A percentile compares a stretch with the other conserved stretches of the same genome.
These are phyloP conservation scores for Massospora cicadina DNA, from an alignment of 371 early-diverging fungal genomes.

Conservation along the genomic window DNA sequence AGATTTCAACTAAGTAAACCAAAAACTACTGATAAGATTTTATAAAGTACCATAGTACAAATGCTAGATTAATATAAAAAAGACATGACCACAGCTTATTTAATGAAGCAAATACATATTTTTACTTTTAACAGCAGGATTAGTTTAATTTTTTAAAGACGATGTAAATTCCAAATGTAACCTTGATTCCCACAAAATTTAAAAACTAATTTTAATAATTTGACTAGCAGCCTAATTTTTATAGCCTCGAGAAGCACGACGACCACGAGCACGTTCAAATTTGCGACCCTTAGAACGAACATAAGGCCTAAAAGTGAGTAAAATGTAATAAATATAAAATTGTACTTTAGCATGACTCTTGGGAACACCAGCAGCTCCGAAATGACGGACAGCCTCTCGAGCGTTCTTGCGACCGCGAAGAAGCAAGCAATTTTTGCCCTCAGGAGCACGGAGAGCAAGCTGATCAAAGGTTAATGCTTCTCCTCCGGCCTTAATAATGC, in stretches of 20 bases:
- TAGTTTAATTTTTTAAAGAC: no score
- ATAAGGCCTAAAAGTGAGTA: conserved; percentile 55
- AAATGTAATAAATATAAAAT: background rate
- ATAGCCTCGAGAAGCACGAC: conserved; percentile 90
- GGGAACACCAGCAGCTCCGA: conserved; percentile 74
- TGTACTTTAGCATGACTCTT: conserved; percentile 54
- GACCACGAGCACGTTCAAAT: conserved; percentile 98
- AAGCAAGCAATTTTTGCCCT: conserved; percentile 87
- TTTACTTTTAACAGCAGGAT: no score
- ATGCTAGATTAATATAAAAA: no score
- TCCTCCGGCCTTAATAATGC: conserved; percentile 96
- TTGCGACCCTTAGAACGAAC: conserved; percentile 98
- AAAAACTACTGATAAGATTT: no score
- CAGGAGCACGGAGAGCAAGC: conserved; percentile 92
- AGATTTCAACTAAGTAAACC: no score
- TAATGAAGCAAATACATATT: no score
- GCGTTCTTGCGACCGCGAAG: conserved; percentile 82
- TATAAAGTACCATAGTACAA: no score
- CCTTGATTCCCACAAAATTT: no score
- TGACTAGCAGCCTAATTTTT: conserved; percentile 33
- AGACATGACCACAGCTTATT: no score
- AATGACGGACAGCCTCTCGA: conserved; percentile 94
- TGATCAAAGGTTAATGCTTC: conserved; percentile 96
- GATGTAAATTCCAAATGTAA: no score
- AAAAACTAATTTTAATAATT: background rate